Evolutionary conservation across 163 green algal species (phyloP).

Genomic region (Coccomyxa subellipsoidea): DNA sequence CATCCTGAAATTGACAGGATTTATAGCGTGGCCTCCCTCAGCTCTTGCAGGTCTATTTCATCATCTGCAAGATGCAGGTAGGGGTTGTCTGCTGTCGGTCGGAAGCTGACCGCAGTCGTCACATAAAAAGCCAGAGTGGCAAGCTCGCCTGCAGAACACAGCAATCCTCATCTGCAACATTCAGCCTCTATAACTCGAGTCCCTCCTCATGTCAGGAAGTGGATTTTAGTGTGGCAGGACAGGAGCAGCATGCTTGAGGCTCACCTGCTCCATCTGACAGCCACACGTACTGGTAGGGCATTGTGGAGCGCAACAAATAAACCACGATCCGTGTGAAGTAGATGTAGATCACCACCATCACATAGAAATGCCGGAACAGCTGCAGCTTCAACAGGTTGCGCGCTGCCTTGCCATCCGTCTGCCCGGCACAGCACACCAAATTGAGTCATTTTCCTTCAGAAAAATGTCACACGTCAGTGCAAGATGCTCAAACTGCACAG

Average conservation of each 20-base stretch:
- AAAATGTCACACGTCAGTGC: neutral
- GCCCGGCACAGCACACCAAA: neutral
- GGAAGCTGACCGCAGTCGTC: constrained; percentile 78
- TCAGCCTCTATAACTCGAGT: too few species aligned
- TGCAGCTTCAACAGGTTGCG: constrained; percentile 85
- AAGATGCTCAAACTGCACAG: too few species aligned
- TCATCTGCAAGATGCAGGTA: constrained; percentile 54
- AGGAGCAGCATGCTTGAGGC: too few species aligned
- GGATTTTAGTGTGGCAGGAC: too few species aligned
- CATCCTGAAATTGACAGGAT: neutral
- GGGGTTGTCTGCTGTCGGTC: constrained; percentile 68
- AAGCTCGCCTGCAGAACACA: constrained; percentile 51
- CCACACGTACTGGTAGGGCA: constrained; percentile 78
- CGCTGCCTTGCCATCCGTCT: constrained; percentile 90
- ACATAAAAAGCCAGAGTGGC: constrained; percentile 90
- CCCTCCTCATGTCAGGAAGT: too few species aligned
- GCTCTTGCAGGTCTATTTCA: constrained; percentile 53
- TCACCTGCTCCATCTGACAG: constrained; percentile 65
- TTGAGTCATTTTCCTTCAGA: neutral
- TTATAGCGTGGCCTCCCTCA: constrained; percentile 21
- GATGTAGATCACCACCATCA: constrained; percentile 94
- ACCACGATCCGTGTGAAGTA: constrained; percentile 98
- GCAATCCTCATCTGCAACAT: too few species aligned
- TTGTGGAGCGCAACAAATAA: constrained; percentile 79
- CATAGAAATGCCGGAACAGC: constrained; percentile 96